Evolutionary conservation across 768 basidiomycete genomes (phyloP), one percentile per base, ranked within the genome.

Genomic region (Boletus coccyginus): DNA sequence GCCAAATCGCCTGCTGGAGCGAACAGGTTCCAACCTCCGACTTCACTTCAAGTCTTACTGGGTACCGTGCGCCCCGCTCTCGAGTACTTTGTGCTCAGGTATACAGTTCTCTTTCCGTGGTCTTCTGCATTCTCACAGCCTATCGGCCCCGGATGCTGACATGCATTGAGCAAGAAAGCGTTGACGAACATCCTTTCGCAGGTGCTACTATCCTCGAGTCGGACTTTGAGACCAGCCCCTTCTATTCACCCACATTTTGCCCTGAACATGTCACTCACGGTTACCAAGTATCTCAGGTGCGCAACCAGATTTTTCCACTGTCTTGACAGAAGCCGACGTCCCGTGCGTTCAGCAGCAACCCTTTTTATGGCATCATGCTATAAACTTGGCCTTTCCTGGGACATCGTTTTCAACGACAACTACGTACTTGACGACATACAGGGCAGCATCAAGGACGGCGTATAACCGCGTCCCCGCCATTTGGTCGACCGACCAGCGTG

Each of bases 71-170:
- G 55, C 46, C 2, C 32, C 21, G 48, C 60, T n/a, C 36, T 50
- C 7, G 46, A 46, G 24, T 55, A 62, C 19, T 3, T 12, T 61
- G 59, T 56, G 61, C 55, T n/a, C 59, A 49, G 59, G 59, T 47
- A 51, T 17, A 14, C 17, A 7, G 1, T 6, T 42, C 6, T 0
- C 24, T 42, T n/a, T 19, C 12, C n/a, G 6, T n/a, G 2, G 9
- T 27, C n/a, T 29, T 38, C 33, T 38, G 1, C 9, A 3, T 2
- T 46, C 17, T 47, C 1, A 46, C n/a, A 21, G 9, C 13, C 9
- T 7, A 3, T 27, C 59, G 58, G 29, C 53, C 42, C 58, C 60
- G 9, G 52, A 55, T 19, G 38, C 47, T 29, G 58, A 53, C 35
- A 5, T 27, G 27, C 6, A 27, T 27, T 27, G 27, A 27, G 3